Evolutionary conservation across 2,329 filamentous ascomycete genomes (phyloP).

Genomic region (Blumeria hordei): DNA sequence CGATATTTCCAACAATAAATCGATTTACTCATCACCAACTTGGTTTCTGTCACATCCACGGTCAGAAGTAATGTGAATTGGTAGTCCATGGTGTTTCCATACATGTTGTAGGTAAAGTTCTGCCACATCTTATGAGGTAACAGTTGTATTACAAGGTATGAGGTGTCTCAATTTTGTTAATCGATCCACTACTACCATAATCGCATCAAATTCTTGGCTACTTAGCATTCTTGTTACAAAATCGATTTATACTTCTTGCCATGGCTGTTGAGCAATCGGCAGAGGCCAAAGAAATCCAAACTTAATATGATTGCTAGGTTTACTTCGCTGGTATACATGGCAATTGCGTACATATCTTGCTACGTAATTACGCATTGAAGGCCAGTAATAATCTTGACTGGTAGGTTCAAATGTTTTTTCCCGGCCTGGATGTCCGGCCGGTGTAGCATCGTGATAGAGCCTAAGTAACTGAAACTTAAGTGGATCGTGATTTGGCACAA

Average conservation of each 20-base stretch:
- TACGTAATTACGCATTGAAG: neutral
- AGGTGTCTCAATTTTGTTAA: too few species aligned
- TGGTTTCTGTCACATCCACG: too few species aligned
- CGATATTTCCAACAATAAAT: too few species aligned
- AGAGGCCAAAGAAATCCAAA: neutral
- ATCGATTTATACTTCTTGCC: too few species aligned
- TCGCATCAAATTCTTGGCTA: too few species aligned
- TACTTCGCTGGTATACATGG: neutral
- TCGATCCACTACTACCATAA: too few species aligned
- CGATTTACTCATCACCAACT: too few species aligned
- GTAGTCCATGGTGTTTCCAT: neutral
- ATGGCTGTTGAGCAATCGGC: too few species aligned
- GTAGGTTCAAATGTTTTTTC: neutral
- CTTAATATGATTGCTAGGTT: neutral
- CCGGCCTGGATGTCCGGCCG: neutral
- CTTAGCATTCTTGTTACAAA: too few species aligned
- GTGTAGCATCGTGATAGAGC: neutral
- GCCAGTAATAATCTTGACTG: neutral
- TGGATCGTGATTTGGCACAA: too few species aligned
- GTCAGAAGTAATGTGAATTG: neutral
- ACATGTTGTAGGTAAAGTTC: neutral
- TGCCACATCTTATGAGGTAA: neutral
- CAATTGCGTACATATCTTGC: neutral
- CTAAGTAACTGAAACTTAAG: too few species aligned
- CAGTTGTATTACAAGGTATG: neutral